phyloP scores from a whole-genome alignment of 345 rosid species.

The Excoecaria agallocha region DNA sequence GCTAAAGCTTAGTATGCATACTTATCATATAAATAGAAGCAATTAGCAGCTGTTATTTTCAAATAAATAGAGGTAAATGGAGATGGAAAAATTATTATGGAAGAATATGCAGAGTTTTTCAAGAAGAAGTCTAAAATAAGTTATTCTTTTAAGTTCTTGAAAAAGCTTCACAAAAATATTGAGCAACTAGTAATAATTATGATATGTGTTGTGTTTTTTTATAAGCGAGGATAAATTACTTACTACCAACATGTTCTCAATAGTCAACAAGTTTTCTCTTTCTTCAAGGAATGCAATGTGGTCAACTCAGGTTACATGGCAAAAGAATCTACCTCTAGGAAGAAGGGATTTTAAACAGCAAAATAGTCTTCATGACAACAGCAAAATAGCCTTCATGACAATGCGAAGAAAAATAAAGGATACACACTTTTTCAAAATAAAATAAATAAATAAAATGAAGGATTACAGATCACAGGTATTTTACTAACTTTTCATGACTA shows the following conservation, averaged over 20 bases:
- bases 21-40: not conserved
- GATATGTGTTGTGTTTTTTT: no score
- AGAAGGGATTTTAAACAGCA: not conserved
- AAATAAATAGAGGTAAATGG: not conserved
- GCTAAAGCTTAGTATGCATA: constrained; percentile 9
- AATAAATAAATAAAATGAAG: no score
- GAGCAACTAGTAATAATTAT: no score
- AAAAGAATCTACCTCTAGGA: not conserved
- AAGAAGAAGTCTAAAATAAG: not conserved
- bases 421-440: not conserved
- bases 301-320: not conserved
- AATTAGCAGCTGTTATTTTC: not conserved
- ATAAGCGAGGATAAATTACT: no score
- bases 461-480: not conserved
- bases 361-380: no score
- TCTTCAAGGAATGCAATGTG: not conserved
- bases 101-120: not conserved
- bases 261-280: not conserved
- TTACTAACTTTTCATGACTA: not conserved
- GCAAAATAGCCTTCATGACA: not conserved
- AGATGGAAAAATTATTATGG: constrained; percentile 5
- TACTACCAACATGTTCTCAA: no score
- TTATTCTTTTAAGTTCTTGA: not conserved
- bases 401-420: not conserved
- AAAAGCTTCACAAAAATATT: not conserved